Evolutionary conservation across 768 basidiomycete species (phyloP), one percentile per base, ranked within the genome.

Genomic region (Amanita rimosa): DNA sequence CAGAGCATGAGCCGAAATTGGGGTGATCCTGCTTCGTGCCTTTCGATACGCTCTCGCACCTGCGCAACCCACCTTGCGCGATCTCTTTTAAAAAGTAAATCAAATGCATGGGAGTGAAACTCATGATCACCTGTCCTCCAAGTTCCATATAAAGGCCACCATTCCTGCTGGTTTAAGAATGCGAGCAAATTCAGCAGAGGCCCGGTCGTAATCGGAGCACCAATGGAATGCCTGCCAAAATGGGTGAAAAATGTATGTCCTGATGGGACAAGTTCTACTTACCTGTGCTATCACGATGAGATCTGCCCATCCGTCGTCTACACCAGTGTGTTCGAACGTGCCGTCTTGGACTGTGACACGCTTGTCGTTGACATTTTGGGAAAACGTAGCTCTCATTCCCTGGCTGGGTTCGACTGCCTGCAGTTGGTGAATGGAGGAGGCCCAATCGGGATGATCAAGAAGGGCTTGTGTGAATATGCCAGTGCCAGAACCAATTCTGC

Each of bases 401-500:
- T 71, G 69, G 54, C 85, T 86, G 13, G 94, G 94, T 62, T 97
- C 94, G 27, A 93, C 58, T 3, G 86, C 88, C 44, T 71, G 70
- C 14, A 94, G 61, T 40, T 71, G 62, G 24, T 66, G 67, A 42
- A 92, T 68, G 49, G 59, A 61, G 37, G 62, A 58, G 14, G 73
- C 56, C 75, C 75, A 81, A 34, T 70, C 73, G 14, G 71, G 68
- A 61, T 87, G 75, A 5, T 76, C 74, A 35, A 94, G 68, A 19
- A 95, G 63, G 3, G 89, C 83, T 8, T 89, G 78, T 9, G 91
- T 89, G 63, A 93, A 95, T 48, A 96, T 80, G 11, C 92, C 92
- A 1, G 90, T 93, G 21, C 92, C 92, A 4, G 84, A 68, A 9
- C 90, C 92, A 27, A 89, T 74, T 59, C 87, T 91, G 54, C 4